Percentiles rank a stretch among this genome's conserved stretches.
Conservation (phyloP, 2,329 filamentous ascomycete species). For the Tolypocladium ovalisporum region DNA sequence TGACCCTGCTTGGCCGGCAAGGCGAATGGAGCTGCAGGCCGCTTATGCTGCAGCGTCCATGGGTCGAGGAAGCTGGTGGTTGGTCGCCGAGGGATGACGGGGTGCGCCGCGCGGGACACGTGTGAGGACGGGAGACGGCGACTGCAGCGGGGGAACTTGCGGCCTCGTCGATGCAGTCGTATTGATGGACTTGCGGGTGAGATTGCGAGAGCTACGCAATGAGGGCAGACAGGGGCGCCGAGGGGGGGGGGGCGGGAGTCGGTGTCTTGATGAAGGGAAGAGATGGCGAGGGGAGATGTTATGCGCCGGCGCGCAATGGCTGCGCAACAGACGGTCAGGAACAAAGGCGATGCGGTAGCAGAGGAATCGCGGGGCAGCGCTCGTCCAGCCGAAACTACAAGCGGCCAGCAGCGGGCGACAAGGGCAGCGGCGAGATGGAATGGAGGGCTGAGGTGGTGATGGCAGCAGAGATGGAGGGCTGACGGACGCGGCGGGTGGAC, state of each 20-base stretch:
- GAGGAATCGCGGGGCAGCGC: neutral
- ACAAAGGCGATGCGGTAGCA: neutral
- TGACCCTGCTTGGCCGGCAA: neutral
- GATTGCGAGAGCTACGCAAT: neutral
- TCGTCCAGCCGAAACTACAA: neutral
- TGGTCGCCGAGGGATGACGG: conserved; percentile 1
- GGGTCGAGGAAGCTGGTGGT: conserved; percentile 1
- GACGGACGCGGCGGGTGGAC: neutral
- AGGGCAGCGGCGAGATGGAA: neutral
- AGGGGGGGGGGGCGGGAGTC: too few relatives aligned
- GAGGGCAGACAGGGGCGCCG: neutral
- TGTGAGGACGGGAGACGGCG: neutral
- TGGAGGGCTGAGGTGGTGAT: neutral
- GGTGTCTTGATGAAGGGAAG: neutral
- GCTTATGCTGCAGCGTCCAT: conserved; percentile 5
- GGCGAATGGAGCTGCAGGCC: conserved; percentile 1
- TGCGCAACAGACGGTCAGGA: neutral
- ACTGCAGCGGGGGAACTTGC: neutral
- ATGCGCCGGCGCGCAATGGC: neutral
- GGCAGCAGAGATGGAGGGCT: neutral
- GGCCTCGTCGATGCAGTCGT: neutral
- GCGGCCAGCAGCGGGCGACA: neutral
- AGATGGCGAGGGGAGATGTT: neutral
- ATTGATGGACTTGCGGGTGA: neutral
- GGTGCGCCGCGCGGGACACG: conserved; percentile 1